phyloP scores from a whole-genome alignment of 345 rosid genomes.

The Reutealis trisperma region DNA sequence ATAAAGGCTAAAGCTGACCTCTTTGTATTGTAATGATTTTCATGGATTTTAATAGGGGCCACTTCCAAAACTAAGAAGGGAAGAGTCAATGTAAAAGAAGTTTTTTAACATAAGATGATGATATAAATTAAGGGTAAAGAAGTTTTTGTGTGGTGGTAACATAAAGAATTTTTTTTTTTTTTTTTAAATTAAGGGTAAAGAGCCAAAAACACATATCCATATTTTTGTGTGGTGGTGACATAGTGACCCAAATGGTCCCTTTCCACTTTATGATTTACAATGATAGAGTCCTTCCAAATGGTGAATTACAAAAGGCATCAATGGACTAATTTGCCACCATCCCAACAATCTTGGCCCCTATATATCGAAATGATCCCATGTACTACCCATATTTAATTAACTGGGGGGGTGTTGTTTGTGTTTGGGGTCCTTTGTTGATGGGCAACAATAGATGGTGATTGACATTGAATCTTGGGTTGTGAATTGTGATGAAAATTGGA shows the following conservation, averaged over 20 bases:
- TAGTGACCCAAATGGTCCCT: conserved; percentile 14
- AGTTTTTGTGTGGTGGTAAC: no score
- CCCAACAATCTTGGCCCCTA: not conserved
- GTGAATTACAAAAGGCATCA: not conserved
- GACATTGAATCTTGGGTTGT: not conserved
- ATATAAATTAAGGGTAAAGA: no score
- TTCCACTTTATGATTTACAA: not conserved
- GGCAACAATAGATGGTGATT: not conserved
- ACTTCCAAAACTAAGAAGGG: not conserved
- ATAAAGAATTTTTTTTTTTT: no score
- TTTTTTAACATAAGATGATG: not conserved
- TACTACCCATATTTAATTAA: not conserved
- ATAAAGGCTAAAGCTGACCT: not conserved
- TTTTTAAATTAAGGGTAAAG: not conserved
- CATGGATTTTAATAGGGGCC: not conserved
- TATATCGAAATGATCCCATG: not conserved
- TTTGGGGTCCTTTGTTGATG: no score
- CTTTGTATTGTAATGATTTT: not conserved
- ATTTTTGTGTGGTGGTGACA: conserved; percentile 5
- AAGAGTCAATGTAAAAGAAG: not conserved
- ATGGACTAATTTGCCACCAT: not conserved
- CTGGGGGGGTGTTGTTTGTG: no score
- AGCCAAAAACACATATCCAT: not conserved
- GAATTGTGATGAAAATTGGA: not conserved
- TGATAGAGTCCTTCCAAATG: conserved; percentile 1